phyloP scores from a whole-genome alignment of 208 protist species.

The Trypanosoma theileri region DNA sequence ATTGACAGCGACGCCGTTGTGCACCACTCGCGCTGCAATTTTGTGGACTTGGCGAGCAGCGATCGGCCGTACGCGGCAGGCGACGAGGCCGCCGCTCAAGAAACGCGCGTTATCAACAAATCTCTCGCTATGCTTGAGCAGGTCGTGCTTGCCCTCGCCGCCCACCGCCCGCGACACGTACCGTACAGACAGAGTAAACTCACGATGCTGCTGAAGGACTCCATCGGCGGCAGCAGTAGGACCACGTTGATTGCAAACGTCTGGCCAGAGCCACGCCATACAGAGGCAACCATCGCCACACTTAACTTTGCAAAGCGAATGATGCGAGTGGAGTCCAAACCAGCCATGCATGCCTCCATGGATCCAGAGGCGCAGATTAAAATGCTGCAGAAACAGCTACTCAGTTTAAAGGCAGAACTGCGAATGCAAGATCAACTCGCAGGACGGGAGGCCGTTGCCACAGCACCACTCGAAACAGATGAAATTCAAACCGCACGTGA shows the following conservation, averaged over 20 bases:
- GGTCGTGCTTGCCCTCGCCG: slow-evolving; percentile 77
- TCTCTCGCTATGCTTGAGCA: slow-evolving; percentile 92
- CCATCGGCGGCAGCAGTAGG: slow-evolving; percentile 66
- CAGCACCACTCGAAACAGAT: slow-evolving; percentile 52
- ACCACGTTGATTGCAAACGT: slow-evolving; percentile 92
- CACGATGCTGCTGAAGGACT: slow-evolving; percentile 78
- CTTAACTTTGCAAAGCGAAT: slow-evolving; percentile 90
- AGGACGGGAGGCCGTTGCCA: slow-evolving; percentile 19
- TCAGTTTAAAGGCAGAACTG: slow-evolving; percentile 85
- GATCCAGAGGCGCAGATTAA: slow-evolving; percentile 74
- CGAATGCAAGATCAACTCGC: slow-evolving; percentile 90
- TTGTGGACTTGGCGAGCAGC: slow-evolving; percentile 92
- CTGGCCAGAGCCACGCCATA: slow-evolving; percentile 43
- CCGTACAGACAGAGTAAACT: slow-evolving; percentile 77
- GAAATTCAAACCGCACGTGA: slow-evolving; percentile 60
- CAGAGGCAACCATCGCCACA: slow-evolving; percentile 81
- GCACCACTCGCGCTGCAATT: slow-evolving; percentile 66
- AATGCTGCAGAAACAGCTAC: slow-evolving; percentile 79
- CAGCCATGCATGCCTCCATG: slow-evolving; percentile 53
- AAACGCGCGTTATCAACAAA: slow-evolving; percentile 57
- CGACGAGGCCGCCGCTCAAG: slow-evolving; percentile 26
- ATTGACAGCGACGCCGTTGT: slow-evolving; percentile 69
- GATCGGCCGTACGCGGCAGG: slow-evolving; percentile 48
- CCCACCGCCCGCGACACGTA: slow-evolving; percentile 35
- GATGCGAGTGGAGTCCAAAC: slow-evolving; percentile 77